Conservation (phyloP, 2,329 filamentous ascomycete species). For the Colletotrichum shisoi region DNA sequence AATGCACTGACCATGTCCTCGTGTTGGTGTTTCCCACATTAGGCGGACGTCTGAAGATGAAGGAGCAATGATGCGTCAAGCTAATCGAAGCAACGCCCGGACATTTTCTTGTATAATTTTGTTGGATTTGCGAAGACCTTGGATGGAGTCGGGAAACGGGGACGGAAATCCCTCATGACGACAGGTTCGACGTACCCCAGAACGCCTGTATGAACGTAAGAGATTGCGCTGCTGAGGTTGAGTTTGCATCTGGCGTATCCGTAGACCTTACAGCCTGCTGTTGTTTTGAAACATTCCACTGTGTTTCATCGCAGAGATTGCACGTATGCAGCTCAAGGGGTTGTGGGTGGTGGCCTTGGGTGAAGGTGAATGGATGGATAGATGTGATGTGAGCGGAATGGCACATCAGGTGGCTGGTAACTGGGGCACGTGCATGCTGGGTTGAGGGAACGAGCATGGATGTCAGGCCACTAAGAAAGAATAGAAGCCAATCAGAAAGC, state of each 20-base stretch:
- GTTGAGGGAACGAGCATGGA: constrained; percentile 14
- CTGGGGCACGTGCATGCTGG: constrained; percentile 25
- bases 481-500: constrained; percentile 13
- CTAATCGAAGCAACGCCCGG: constrained; percentile 13
- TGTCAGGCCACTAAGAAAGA: constrained; percentile 23
- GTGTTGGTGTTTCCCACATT: constrained; percentile 6
- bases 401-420: constrained; percentile 35
- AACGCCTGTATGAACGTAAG: background rate
- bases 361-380: constrained; percentile 19
- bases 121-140: background rate
- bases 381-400: constrained; percentile 13
- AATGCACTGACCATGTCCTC: constrained; percentile 23
- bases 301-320: constrained; percentile 34
- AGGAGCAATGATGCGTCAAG: constrained; percentile 1
- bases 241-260: constrained; percentile 1
- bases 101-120: background rate
- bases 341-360: background rate
- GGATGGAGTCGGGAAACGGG: background rate
- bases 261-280: constrained; percentile 20
- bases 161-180: background rate
- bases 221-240: background rate
- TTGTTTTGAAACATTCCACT: constrained; percentile 38
- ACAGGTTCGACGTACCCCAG: no score
- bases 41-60: constrained; percentile 14
- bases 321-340: constrained; percentile 10